These are phyloP conservation scores for Penicillium fimorum DNA, from an alignment of 495 filamentous ascomycete genomes.

Conservation along the genomic window DNA sequence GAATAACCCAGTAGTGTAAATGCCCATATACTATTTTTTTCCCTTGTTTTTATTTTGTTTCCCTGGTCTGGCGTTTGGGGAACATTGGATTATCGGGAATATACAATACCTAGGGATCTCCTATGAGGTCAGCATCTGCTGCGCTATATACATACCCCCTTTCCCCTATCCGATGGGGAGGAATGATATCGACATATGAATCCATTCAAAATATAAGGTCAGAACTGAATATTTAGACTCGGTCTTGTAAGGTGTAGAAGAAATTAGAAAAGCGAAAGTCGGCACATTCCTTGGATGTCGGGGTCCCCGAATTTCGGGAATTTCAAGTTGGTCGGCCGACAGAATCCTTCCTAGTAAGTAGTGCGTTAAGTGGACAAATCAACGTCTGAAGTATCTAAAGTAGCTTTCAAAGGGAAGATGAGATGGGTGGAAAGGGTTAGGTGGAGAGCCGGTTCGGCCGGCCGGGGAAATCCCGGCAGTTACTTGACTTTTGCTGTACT, in stretches of 20 bases:
- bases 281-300: not conserved
- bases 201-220: not conserved
- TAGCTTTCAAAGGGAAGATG: too few species aligned
- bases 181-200: not conserved
- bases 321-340: not conserved
- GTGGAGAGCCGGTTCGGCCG: slow-evolving; percentile 20
- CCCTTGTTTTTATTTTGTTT: not conserved
- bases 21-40: not conserved
- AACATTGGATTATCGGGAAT: not conserved
- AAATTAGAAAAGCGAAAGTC: not conserved
- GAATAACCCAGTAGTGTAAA: slow-evolving; percentile 12
- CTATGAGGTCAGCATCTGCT: not conserved
- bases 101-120: slow-evolving; percentile 2
- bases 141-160: not conserved
- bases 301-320: not conserved
- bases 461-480: slow-evolving; percentile 22
- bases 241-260: not conserved
- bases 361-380: too few species aligned
- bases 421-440: too few species aligned
- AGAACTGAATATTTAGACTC: not conserved
- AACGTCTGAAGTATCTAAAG: too few species aligned
- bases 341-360: not conserved
- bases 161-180: not conserved
- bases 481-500: too few species aligned
- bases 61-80: slow-evolving; percentile 1